Evolutionary conservation across 257 asterid genomes (phyloP).

Genomic region (Solanum pennellii): DNA sequence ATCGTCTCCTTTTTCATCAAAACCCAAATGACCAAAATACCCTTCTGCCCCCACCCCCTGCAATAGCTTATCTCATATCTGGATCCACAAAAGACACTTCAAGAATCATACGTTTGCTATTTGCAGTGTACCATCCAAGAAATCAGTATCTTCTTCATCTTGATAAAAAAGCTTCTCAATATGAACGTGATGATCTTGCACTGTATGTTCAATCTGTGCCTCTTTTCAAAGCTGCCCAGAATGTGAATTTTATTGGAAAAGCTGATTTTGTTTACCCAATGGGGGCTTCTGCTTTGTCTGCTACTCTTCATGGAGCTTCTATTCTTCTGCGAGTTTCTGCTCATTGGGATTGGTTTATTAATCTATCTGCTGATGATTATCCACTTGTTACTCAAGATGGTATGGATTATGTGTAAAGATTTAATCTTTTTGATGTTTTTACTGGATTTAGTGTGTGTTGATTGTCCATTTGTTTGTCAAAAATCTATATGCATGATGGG

Average conservation of each 20-base stretch:
- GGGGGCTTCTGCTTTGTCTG: conserved; percentile 66
- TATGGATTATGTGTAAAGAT: conserved; percentile 3
- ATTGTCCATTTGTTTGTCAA: background rate
- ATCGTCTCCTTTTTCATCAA: conserved; percentile 30
- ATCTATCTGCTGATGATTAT: conserved; percentile 61
- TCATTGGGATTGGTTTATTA: conserved; percentile 93
- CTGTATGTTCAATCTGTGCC: conserved; percentile 39
- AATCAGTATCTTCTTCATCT: conserved; percentile 74
- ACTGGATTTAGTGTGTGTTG: background rate
- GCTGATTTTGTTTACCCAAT: conserved; percentile 41
- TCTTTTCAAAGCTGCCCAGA: conserved; percentile 62
- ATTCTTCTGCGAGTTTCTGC: conserved; percentile 39
- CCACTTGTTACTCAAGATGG: conserved; percentile 95
- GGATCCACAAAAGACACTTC: conserved; percentile 62
- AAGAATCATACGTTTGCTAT: conserved; percentile 54
- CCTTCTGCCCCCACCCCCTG: conserved; percentile 49
- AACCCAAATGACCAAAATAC: background rate
- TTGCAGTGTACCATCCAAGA: conserved; percentile 68
- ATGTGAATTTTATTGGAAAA: conserved; percentile 67
- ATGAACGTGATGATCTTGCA: conserved; percentile 62
- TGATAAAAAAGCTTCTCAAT: conserved; percentile 44
- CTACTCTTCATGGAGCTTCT: conserved; percentile 78
- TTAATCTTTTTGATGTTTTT: background rate
- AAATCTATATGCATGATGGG: background rate
- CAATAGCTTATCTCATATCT: conserved; percentile 60